A percentile compares a stretch with the other conserved stretches of the same genome.
These are phyloP conservation scores for Yarrowia yakushimensis DNA, from an alignment of 805 yeast species.

Conservation along the genomic window DNA sequence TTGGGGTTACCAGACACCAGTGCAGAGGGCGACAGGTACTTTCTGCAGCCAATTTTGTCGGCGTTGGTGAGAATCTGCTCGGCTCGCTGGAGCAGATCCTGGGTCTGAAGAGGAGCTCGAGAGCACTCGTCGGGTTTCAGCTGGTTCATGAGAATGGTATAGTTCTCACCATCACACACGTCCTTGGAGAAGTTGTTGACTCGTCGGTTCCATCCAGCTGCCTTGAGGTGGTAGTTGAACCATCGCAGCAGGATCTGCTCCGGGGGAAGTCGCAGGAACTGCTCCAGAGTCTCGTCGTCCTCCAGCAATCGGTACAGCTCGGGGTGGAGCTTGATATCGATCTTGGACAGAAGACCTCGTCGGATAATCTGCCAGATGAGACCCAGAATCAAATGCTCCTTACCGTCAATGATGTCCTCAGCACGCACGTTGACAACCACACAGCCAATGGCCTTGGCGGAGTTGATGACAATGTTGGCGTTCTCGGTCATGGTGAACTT, in stretches of 20 bases:
- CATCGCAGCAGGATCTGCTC: constrained; percentile 95
- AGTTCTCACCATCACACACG: constrained; percentile 92
- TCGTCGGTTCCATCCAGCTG: constrained; percentile 83
- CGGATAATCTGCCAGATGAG: constrained; percentile 98
- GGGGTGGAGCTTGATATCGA: constrained; percentile 94
- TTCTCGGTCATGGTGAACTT: constrained; percentile 95
- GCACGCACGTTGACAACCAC: constrained; percentile 97
- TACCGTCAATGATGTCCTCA: constrained; percentile 95
- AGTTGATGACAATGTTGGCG: constrained; percentile 95
- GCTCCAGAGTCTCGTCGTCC: constrained; percentile 96
- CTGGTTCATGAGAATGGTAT: constrained; percentile 84
- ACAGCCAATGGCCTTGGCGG: constrained; percentile 98
- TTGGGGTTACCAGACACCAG: constrained; percentile 95
- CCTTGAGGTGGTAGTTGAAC: constrained; percentile 94
- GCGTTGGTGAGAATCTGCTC: constrained; percentile 83
- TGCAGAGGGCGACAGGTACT: constrained; percentile 89
- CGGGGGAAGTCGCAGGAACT: constrained; percentile 93
- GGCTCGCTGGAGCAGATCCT: constrained; percentile 74
- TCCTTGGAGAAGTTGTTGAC: constrained; percentile 84
- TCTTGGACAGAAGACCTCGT: constrained; percentile 89
- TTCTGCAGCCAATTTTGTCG: constrained; percentile 86
- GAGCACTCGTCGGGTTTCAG: constrained; percentile 82
- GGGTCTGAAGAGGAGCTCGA: constrained; percentile 72
- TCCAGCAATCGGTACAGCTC: constrained; percentile 91
- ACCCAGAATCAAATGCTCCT: constrained; percentile 91